Evolutionary conservation across 306 rosid species (phyloP), one percentile per base, ranked within the genome.

Genomic region (Myrica gale): DNA sequence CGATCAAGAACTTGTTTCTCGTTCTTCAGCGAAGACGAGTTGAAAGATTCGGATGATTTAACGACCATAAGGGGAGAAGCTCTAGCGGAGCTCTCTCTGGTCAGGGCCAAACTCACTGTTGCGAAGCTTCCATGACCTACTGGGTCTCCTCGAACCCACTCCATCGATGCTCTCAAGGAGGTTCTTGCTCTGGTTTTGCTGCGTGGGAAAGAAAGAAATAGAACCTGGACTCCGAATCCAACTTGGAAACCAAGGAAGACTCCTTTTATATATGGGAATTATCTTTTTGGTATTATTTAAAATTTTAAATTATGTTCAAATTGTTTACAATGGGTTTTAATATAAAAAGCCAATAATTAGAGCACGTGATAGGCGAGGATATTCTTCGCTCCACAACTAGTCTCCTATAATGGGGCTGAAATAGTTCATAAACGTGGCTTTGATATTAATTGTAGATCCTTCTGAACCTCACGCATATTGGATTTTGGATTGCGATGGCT

Each of bases 121-220:
- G 98, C 97, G 39, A 91, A 94, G 75, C 90, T 86, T 1, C 98
- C 98, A 9, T 72, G 69, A 0, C 98, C 98, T 19, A 94, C 65
- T 1, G 81, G 79, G 3, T 81, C 69, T 39, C 98, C 97, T 4
- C 98, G 97, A 84, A 86, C 42, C 98, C 97, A 94, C 37, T 82
- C 87, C 96, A 91, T 91, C 69, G 71, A 0, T 13, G 41, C 62
- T 56, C 17, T 26, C 47, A 47, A 65, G 5, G 45, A 4, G 15
- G 21, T 3, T 21, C 44, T 55, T 8, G 48, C 56, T 53, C 47
- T 51, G 48, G 13, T 17, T 65, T 68, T 23, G n/a, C 63, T 63
- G 11, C 26, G 57, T 69, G 44, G 2, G 73, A 46, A 20, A 45
- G 37, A 46, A 73, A 75, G 71, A 54, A 74, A 77, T 0, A 11